phyloP scores from a whole-genome alignment of 2,329 filamentous ascomycete genomes.

The Pestalotiopsis sp. region DNA sequence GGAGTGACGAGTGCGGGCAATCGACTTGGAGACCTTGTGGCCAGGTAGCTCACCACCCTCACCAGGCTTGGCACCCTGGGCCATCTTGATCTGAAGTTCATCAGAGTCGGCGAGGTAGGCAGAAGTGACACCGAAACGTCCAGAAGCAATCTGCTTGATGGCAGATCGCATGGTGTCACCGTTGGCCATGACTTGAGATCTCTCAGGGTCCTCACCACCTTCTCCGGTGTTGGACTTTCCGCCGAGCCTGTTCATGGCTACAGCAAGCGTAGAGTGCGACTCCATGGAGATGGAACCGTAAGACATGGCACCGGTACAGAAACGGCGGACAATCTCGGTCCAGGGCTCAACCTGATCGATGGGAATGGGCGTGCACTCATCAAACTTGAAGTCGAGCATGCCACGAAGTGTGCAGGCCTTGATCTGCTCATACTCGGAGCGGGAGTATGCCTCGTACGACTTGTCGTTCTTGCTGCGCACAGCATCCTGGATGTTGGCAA shows the following conservation, averaged over 20 bases:
- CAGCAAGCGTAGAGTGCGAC: constrained; percentile 91
- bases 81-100: constrained; percentile 99
- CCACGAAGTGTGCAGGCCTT: constrained; percentile 95
- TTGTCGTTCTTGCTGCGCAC: constrained; percentile 98
- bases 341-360: constrained; percentile 98
- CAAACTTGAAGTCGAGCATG: constrained; percentile 94
- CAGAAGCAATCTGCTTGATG: constrained; percentile 96
- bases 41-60: constrained; percentile 97
- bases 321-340: constrained; percentile 96
- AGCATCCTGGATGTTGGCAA: constrained; percentile 96
- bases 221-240: constrained; percentile 98
- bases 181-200: constrained; percentile 83
- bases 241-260: constrained; percentile 95
- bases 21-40: constrained; percentile 93
- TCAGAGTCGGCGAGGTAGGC: constrained; percentile 94
- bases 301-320: constrained; percentile 97
- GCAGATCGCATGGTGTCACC: constrained; percentile 96
- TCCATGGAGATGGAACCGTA: constrained; percentile 99
- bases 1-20: constrained; percentile 92
- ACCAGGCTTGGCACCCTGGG: constrained; percentile 95
- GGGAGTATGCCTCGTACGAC: constrained; percentile 95
- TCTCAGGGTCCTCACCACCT: constrained; percentile 93
- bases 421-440: constrained; percentile 92
- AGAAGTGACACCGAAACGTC: constrained; percentile 93
- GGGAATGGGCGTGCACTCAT: constrained; percentile 80